Evolutionary conservation across 768 basidiomycete species (phyloP).

Genomic region (Russula olivacea): DNA sequence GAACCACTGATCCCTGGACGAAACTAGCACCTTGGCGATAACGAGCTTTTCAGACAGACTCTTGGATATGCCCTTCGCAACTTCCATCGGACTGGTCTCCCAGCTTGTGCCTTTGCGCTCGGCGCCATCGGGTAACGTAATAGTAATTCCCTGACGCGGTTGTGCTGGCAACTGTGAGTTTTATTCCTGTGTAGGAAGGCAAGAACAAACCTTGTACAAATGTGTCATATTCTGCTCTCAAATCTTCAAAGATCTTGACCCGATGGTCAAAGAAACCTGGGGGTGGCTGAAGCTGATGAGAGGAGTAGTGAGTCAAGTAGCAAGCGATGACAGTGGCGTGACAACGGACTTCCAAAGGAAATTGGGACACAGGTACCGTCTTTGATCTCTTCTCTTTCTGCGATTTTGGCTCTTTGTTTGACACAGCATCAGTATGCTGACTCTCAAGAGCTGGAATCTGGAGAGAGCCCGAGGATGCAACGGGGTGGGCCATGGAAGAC

Average conservation of each 20-base stretch:
- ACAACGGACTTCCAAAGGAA: conserved; percentile 55
- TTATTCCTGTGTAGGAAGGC: neutral
- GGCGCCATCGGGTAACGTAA: conserved; percentile 85
- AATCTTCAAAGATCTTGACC: conserved; percentile 80
- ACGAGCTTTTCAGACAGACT: conserved; percentile 83
- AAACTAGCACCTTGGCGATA: conserved; percentile 73
- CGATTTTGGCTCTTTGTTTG: conserved; percentile 30
- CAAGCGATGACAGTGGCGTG: neutral
- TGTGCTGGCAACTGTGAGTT: conserved; percentile 45
- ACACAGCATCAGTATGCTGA: conserved; percentile 4
- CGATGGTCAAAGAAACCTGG: conserved; percentile 88
- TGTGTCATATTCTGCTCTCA: conserved; percentile 79
- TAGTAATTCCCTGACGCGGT: conserved; percentile 72
- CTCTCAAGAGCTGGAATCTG: conserved; percentile 38
- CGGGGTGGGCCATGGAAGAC: conserved; percentile 46
- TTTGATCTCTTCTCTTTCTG: conserved; percentile 45
- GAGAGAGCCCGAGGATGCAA: conserved; percentile 48
- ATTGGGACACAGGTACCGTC: conserved; percentile 36
- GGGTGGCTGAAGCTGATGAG: conserved; percentile 62
- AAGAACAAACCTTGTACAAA: conserved; percentile 58
- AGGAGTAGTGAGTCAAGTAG: conserved; percentile 17
- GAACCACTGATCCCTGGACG: neutral
- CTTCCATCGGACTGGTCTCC: conserved; percentile 90
- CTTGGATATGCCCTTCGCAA: conserved; percentile 85
- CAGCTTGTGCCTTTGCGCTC: conserved; percentile 80